These are phyloP conservation scores for Mycena rosella DNA, from an alignment of 768 basidiomycete genomes.

Conservation along the genomic window DNA sequence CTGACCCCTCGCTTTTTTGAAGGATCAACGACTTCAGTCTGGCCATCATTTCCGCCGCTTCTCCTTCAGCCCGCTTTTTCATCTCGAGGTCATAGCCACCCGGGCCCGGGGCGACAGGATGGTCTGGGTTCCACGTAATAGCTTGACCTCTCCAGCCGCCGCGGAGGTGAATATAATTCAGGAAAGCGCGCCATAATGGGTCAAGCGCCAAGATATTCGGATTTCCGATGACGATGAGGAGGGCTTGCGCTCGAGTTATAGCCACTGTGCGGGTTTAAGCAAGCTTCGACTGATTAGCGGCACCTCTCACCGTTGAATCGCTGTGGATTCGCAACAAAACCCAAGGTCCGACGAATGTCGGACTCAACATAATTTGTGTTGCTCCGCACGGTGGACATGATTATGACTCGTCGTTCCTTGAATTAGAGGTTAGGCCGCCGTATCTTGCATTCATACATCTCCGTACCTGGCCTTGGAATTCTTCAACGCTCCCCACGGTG, in stretches of 20 bases:
- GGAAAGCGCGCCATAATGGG: conserved; percentile 71
- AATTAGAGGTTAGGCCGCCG: conserved; percentile 53
- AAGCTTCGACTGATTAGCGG: too few relatives aligned
- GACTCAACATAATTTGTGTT: conserved; percentile 62
- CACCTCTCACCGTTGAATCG: conserved; percentile 72
- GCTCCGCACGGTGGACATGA: conserved; percentile 71
- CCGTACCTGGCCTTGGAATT: conserved; percentile 75
- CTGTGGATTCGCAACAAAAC: conserved; percentile 68
- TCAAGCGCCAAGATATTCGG: conserved; percentile 70
- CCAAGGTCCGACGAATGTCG: conserved; percentile 66
- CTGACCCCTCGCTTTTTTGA: conserved; percentile 35
- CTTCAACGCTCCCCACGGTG: conserved; percentile 77
- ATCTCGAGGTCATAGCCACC: conserved; percentile 28
- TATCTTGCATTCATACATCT: too few relatives aligned
- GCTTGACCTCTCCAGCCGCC: conserved; percentile 68
- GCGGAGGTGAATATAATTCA: conserved; percentile 66
- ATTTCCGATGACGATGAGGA: conserved; percentile 72
- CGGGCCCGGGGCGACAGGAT: conserved; percentile 40
- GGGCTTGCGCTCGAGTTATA: conserved; percentile 70
- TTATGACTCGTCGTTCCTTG: conserved; percentile 70
- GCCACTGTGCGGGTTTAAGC: conserved; percentile 56
- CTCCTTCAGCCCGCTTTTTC: conserved; percentile 33
- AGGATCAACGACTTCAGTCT: conserved; percentile 28
- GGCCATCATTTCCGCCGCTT: conserved; percentile 39
- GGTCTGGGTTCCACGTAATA: conserved; percentile 64